Evolutionary conservation across 176 grass and related monocot genomes (phyloP).

Genomic region (Oryza nivara): DNA sequence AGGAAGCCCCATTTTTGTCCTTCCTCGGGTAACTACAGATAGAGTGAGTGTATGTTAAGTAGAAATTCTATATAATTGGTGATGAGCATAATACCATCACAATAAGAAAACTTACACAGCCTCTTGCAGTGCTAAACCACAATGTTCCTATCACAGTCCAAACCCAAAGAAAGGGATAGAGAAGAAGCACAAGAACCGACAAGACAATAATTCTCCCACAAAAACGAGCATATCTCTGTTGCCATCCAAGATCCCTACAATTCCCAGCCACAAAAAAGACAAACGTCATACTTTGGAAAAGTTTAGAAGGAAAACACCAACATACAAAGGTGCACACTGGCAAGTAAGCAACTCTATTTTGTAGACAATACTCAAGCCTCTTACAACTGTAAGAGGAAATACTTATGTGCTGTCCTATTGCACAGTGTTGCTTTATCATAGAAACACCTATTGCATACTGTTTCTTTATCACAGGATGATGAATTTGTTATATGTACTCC

Average conservation of each 20-base stretch:
- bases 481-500: not conserved
- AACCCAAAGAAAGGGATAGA: slow-evolving; percentile 95
- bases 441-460: not conserved
- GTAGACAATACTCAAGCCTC: not conserved
- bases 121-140: slow-evolving; percentile 92
- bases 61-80: not conserved
- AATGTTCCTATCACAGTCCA: slow-evolving; percentile 99
- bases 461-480: not conserved
- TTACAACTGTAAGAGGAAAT: slow-evolving; percentile 10
- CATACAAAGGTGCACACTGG: not conserved
- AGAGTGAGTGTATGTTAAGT: slow-evolving; percentile 15
- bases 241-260: slow-evolving; percentile 92
- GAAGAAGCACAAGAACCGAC: slow-evolving; percentile 83
- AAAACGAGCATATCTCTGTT: slow-evolving; percentile 93
- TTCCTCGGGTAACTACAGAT: slow-evolving; percentile 83
- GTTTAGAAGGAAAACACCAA: not conserved
- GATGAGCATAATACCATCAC: not conserved
- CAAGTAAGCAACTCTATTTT: not conserved
- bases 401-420: not conserved
- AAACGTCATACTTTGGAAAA: slow-evolving; percentile 7
- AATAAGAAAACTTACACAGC: slow-evolving; percentile 71
- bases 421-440: not conserved
- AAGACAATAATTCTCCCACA: slow-evolving; percentile 92
- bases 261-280: not conserved
- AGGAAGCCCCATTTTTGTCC: slow-evolving; percentile 99